Evolutionary conservation across 2,329 filamentous ascomycete genomes (phyloP).

Genomic region (Aureobasidium sp.): DNA sequence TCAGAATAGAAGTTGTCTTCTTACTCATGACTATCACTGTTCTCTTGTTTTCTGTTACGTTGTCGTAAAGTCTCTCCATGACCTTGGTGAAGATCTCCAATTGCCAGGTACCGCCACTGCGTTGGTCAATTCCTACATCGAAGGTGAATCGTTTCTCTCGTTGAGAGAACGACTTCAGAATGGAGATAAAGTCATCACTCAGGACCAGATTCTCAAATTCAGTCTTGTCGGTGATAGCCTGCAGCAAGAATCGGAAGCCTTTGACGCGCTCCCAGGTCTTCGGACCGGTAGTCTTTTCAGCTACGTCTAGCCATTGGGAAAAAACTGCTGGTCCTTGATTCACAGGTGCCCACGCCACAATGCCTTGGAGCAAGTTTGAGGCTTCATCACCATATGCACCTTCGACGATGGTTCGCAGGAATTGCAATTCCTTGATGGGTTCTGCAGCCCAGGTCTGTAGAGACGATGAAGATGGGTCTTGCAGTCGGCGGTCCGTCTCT

Average conservation of each 20-base stretch:
- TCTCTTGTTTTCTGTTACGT: conserved; percentile 51
- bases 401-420: conserved; percentile 59
- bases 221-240: conserved; percentile 40
- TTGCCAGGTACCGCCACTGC: conserved; percentile 64
- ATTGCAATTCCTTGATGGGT: conserved; percentile 66
- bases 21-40: conserved; percentile 64
- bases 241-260: conserved; percentile 77
- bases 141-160: conserved; percentile 60
- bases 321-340: conserved; percentile 56
- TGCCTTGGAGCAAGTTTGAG: conserved; percentile 54
- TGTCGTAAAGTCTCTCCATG: conserved; percentile 50
- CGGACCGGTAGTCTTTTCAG: conserved; percentile 54
- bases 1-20: neutral
- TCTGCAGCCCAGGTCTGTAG: conserved; percentile 54
- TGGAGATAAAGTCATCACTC: conserved; percentile 30
- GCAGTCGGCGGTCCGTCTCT: conserved; percentile 64
- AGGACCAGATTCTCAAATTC: conserved; percentile 31
- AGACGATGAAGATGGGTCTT: conserved; percentile 18
- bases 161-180: conserved; percentile 54
- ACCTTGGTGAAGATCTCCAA: conserved; percentile 32
- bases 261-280: conserved; percentile 59
- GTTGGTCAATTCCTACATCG: conserved; percentile 77
- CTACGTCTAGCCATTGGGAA: conserved; percentile 57
- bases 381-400: conserved; percentile 36
- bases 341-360: conserved; percentile 83